Conservation (phyloP, 768 basidiomycete species). For the Guyanaporus albipodus region DNA sequence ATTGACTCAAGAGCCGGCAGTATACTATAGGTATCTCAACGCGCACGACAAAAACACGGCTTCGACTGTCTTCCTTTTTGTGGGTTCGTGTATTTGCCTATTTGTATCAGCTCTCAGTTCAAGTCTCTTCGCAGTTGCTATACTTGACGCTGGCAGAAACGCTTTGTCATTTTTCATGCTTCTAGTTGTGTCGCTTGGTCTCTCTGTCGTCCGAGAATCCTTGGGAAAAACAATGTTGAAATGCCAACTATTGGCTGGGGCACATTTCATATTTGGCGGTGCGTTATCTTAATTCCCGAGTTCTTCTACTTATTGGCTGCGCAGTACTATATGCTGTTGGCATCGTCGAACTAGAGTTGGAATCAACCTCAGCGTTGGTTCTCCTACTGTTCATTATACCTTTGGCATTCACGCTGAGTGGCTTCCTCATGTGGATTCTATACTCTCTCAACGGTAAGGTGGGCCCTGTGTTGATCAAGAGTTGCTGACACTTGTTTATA, state of each 20-base stretch:
- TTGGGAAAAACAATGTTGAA: slow-evolving; percentile 81
- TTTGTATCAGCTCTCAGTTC: background rate
- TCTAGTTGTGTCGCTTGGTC: slow-evolving; percentile 85
- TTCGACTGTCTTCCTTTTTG: slow-evolving; percentile 87
- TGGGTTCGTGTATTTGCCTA: slow-evolving; percentile 51
- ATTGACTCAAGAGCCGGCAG: slow-evolving; percentile 35
- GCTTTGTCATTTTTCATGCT: slow-evolving; percentile 95
- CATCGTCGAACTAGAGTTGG: slow-evolving; percentile 88
- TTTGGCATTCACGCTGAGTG: slow-evolving; percentile 90
- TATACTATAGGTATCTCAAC: slow-evolving; percentile 94
- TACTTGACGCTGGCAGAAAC: slow-evolving; percentile 91
- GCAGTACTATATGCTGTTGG: slow-evolving; percentile 90
- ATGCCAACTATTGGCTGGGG: slow-evolving; percentile 74
- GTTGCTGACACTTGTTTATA: slow-evolving; percentile 29
- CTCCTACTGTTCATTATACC: slow-evolving; percentile 91
- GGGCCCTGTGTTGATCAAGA: background rate
- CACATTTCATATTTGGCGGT: slow-evolving; percentile 96
- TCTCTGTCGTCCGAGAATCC: slow-evolving; percentile 88
- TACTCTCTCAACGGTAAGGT: slow-evolving; percentile 78
- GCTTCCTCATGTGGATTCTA: slow-evolving; percentile 95
- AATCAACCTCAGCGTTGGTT: slow-evolving; percentile 81
- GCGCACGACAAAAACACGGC: slow-evolving; percentile 71
- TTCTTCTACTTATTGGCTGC: slow-evolving; percentile 8
- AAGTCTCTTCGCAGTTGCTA: slow-evolving; percentile 60
- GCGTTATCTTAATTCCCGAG: slow-evolving; percentile 24